Conservation (phyloP, 2,329 filamentous ascomycete species). For the Penicillium sp. region DNA sequence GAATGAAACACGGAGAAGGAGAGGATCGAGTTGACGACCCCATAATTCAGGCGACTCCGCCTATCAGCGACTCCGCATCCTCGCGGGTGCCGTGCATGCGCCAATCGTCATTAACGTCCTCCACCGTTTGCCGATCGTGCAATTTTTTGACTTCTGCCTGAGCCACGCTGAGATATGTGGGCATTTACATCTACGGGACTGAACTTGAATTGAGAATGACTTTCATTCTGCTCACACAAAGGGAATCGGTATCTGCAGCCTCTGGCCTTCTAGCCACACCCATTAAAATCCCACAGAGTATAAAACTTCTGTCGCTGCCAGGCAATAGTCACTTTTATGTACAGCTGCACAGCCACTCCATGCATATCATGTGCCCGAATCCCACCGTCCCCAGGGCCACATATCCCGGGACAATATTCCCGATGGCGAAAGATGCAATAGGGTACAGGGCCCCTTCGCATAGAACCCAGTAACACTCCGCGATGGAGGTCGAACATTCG, state of each 20-base stretch:
- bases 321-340: conserved; percentile 28
- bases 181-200: no score
- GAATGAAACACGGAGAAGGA: conserved; percentile 12
- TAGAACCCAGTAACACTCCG: conserved; percentile 16
- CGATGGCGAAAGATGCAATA: conserved; percentile 7
- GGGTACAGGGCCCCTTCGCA: conserved; percentile 7
- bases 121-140: conserved; percentile 24
- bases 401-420: background rate
- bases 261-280: conserved; percentile 24
- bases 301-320: conserved; percentile 16
- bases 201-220: conserved; percentile 11
- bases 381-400: background rate
- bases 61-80: conserved; percentile 21
- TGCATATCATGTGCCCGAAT: conserved; percentile 14
- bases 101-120: conserved; percentile 23
- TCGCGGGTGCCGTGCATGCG: conserved; percentile 8
- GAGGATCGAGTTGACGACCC: conserved; percentile 9
- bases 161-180: background rate
- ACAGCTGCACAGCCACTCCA: conserved; percentile 30
- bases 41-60: conserved; percentile 9
- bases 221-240: conserved; percentile 31
- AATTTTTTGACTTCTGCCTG: background rate
- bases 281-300: conserved; percentile 23
- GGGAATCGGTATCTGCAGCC: conserved; percentile 28
- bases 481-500: conserved; percentile 1